Percentiles rank a stretch among this genome's conserved stretches.
Evolutionary conservation across 2,329 filamentous ascomycete genomes (phyloP).

Genomic region (Neoarthrinium moseri): DNA sequence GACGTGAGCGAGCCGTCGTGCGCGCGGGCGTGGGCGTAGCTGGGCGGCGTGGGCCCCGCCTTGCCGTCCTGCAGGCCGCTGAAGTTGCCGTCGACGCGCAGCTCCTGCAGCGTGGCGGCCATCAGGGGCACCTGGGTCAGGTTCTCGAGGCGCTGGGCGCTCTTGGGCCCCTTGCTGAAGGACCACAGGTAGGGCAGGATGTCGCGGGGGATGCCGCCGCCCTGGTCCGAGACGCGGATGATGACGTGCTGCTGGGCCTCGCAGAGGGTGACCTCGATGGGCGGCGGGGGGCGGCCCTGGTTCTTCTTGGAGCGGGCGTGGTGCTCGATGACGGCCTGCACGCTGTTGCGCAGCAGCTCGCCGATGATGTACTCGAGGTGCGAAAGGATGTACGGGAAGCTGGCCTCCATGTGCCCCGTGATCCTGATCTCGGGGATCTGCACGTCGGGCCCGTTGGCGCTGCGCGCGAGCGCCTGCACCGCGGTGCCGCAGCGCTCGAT

Average conservation of each 20-base stretch:
- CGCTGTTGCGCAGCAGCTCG: conserved; percentile 90
- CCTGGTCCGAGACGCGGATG: conserved; percentile 92
- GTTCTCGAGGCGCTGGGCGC: conserved; percentile 76
- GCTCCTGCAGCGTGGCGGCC: conserved; percentile 89
- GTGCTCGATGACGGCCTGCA: conserved; percentile 86
- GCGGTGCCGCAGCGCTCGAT: conserved; percentile 79
- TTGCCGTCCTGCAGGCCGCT: conserved; percentile 19
- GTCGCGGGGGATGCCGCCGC: conserved; percentile 84
- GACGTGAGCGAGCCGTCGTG: conserved; percentile 70
- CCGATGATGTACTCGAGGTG: conserved; percentile 97
- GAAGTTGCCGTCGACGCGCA: conserved; percentile 49
- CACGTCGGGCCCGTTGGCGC: conserved; percentile 70
- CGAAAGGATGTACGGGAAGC: conserved; percentile 93
- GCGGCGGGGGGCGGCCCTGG: conserved; percentile 56
- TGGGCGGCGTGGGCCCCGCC: background rate
- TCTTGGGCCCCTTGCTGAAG: conserved; percentile 88
- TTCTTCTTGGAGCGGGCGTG: conserved; percentile 37
- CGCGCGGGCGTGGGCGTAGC: too few species aligned
- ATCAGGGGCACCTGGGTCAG: conserved; percentile 84
- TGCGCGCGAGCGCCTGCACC: conserved; percentile 70
- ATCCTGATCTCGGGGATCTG: conserved; percentile 79
- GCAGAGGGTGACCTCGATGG: conserved; percentile 92
- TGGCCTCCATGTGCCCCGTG: conserved; percentile 82
- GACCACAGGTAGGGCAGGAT: conserved; percentile 92
- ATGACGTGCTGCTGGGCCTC: conserved; percentile 94